Base-by-base conservation (phyloP, 352 stramenopile genomes). In the Globisporangium paddicum region DNA sequence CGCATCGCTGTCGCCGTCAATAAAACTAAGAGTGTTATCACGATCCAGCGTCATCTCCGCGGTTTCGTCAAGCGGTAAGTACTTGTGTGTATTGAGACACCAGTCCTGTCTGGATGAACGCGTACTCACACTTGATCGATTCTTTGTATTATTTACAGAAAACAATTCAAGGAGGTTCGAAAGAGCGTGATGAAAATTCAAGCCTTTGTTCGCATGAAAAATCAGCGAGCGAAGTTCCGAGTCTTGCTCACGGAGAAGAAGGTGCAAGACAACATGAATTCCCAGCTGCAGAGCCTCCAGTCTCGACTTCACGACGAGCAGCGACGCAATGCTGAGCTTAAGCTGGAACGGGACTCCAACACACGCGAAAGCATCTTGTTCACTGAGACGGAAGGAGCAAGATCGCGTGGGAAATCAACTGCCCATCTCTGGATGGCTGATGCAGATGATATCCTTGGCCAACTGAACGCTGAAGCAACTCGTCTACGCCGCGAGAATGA, bases 351-450 rank as follows among this genome's bases (percentile, higher is more conserved):
- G 13, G 45, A 79, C 25, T 80, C 69, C 19, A 67, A 66, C 11
- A 69, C 66, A 13, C 72, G 73, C 11, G 73, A 86, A 25, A 86
- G 75, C 26, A 61, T 80, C 19, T 51, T 76, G 6, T 79, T 70
- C 51, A 40, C 55, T 26, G 73, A 86, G 53, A 72, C 49, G 5
- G 77, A 73, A 53, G 74, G 66, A 2, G 63, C 65, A 8, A 76
- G 72, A 14, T 71, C 75, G 46, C 73, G 80, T 3, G 66, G 79
- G 4, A 76, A 77, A 41, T 95, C 85, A 21, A 82, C 77, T 21
- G 76, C 85, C 9, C 79, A 93, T 34, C 47, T 88, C 35, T 92
- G 85, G 83, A 95, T 95, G 80, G 82, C 84, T 58, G 86, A 95
- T 61, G 82, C 84, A 8, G 86, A 90, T 60, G 82, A 76, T 9